Conservation (phyloP, 148 eudicot genomes). For the Vaccinium macrocarpon region DNA sequence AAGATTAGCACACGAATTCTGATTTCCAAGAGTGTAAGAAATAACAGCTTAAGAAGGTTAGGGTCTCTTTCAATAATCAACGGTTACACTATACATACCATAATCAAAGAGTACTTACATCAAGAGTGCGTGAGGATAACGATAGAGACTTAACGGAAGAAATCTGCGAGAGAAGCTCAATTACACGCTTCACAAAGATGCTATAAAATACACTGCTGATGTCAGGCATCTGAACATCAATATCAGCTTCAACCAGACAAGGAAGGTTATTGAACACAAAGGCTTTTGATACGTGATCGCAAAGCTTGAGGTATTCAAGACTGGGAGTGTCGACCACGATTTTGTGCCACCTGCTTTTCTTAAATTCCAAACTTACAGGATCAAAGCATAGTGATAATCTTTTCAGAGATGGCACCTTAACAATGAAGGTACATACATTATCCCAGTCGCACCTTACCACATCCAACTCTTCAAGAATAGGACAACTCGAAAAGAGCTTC, state of each 20-base stretch:
- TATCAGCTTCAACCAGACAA: conserved; percentile 4
- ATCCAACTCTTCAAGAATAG: conserved; percentile 12
- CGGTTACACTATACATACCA: background rate
- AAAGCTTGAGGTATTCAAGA: conserved; percentile 15
- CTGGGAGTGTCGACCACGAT: conserved; percentile 6
- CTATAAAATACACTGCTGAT: background rate
- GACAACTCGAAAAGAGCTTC: conserved; percentile 11
- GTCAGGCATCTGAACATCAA: conserved; percentile 6
- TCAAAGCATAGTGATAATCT: conserved; percentile 6
- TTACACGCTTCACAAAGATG: background rate
- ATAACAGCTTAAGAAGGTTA: background rate
- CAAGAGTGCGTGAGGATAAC: conserved; percentile 9
- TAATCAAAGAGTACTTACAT: background rate
- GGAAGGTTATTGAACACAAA: background rate
- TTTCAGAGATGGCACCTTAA: conserved; percentile 1
- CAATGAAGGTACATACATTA: background rate
- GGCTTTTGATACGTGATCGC: background rate
- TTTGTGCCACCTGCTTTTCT: background rate
- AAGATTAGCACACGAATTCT: background rate
- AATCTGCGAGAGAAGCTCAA: background rate
- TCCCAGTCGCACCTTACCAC: conserved; percentile 6
- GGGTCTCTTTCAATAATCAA: background rate
- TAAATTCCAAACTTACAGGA: background rate
- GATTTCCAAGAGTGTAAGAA: background rate
- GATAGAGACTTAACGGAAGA: conserved; percentile 1